phyloP scores from a whole-genome alignment of 1,284 basidiomycete genomes.

The Albatrellus sp. region DNA sequence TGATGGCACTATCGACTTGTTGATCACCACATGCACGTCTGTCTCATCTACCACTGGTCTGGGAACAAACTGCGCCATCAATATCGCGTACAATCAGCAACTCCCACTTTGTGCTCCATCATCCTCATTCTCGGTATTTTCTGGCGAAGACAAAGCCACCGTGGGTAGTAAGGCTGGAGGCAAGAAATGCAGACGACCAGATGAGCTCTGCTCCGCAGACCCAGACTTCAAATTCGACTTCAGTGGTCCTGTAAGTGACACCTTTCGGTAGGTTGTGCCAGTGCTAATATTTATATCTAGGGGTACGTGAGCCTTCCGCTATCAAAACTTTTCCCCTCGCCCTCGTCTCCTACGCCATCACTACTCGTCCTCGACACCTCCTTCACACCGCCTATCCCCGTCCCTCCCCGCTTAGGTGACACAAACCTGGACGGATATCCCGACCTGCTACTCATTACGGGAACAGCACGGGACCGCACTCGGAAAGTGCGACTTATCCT shows the following conservation, averaged over 20 bases:
- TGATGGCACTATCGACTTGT: conserved; percentile 92
- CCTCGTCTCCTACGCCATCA: conserved; percentile 28
- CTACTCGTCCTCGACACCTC: conserved; percentile 63
- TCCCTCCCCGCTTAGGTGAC: conserved; percentile 80
- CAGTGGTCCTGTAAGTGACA: conserved; percentile 35
- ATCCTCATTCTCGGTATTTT: conserved; percentile 31
- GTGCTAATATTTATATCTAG: conserved; percentile 22
- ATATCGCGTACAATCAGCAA: conserved; percentile 92
- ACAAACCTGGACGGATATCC: conserved; percentile 93
- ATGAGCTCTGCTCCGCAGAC: conserved; percentile 77
- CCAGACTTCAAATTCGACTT: conserved; percentile 73
- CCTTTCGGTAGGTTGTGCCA: not conserved
- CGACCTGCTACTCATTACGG: conserved; percentile 70
- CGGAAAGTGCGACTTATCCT: conserved; percentile 44
- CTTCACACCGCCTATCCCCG: conserved; percentile 51
- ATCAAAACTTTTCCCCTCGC: conserved; percentile 42
- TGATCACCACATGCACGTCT: conserved; percentile 77
- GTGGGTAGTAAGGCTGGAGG: not conserved
- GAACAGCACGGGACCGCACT: conserved; percentile 21
- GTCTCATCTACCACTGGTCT: conserved; percentile 57
- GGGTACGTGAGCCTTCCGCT: conserved; percentile 60
- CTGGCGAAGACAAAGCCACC: conserved; percentile 21
- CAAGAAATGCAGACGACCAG: conserved; percentile 55
- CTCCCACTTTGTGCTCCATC: conserved; percentile 64
- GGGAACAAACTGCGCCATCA: conserved; percentile 70